Base-by-base conservation (phyloP, 2,329 filamentous ascomycete genomes). In the Colletotrichum siamense region DNA sequence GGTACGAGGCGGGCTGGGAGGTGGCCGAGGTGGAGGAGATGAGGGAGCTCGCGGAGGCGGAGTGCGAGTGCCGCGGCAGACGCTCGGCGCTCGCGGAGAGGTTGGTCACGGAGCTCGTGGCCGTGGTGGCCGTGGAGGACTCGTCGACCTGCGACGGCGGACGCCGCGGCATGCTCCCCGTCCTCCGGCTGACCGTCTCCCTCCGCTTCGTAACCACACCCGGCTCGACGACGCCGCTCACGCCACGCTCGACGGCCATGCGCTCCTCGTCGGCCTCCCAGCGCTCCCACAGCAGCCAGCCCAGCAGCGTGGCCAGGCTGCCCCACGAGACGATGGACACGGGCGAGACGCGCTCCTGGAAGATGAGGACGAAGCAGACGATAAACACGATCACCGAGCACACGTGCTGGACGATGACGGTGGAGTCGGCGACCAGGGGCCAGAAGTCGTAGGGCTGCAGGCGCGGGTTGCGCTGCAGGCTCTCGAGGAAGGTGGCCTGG, bases 361-460 rank as follows among this genome's bases (percentile, higher is more conserved):
- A 95, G 77, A 99, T 99, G 69, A 93, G 95, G 18, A 96, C 93
- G 83, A 99, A 99, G 85, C 95, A 98, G 79, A 96, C 96, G 77
- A 98, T 91, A 82, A 99, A 99, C 73, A 99, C 96, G 70, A 95
- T 94, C 77, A 99, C 96, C 9, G 95, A 98, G 84, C 95, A 98
- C 65, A 99, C 94, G 84, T 99, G 97, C 84, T 99, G 97, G 22
- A 99, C 95, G 79, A 99, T 98, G 75, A 99, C 95, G 5, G 96
- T 98, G 16, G 95, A 96, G 84, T 99, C 96, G 73, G 95, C 95
- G 67, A 99, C 96, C 39, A 99, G 90, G 10, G 96, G 95, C 96
- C 97, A 99, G 85, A 99, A 99, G 82, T 99, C 96, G 85, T 99
- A 99, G 0, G 96, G 96, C 79, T 97, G 94, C 69, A 99, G 91